Evolutionary conservation across 163 green algal species (phyloP).

Genomic region (Chloroidium sp.): DNA sequence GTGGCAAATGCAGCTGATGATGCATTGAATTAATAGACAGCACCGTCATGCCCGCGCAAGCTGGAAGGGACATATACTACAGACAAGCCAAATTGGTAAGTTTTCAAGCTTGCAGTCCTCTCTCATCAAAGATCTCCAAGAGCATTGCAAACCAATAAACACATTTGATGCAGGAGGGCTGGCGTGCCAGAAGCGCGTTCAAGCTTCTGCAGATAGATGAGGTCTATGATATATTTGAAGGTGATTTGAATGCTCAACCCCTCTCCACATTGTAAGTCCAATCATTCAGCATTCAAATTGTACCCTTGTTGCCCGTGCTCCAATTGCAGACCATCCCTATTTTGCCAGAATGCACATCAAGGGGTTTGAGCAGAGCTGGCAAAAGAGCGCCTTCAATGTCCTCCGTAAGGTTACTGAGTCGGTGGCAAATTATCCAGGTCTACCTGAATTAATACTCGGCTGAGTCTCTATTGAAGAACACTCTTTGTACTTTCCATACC

Average conservation of each 20-base stretch:
- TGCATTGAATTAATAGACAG: no score
- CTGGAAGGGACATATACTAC: no score
- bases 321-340: background rate
- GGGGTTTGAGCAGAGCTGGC: background rate
- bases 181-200: conserved; percentile 89
- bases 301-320: background rate
- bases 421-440: no score
- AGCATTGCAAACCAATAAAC: background rate
- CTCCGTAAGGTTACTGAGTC: no score
- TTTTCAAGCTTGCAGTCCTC: background rate
- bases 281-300: background rate
- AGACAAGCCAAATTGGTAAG: no score
- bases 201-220: conserved; percentile 99
- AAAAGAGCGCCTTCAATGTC: no score
- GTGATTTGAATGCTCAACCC: conserved; percentile 9
- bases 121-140: background rate
- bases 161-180: conserved; percentile 89
- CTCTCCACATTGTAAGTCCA: no score
- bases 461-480: no score
- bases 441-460: no score
- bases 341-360: background rate
- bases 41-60: no score
- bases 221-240: conserved; percentile 80
- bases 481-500: no score
- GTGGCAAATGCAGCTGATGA: no score